These are phyloP conservation scores for Eimeria zaria DNA, from an alignment of 169 alveolate genomes.

Conservation along the genomic window DNA sequence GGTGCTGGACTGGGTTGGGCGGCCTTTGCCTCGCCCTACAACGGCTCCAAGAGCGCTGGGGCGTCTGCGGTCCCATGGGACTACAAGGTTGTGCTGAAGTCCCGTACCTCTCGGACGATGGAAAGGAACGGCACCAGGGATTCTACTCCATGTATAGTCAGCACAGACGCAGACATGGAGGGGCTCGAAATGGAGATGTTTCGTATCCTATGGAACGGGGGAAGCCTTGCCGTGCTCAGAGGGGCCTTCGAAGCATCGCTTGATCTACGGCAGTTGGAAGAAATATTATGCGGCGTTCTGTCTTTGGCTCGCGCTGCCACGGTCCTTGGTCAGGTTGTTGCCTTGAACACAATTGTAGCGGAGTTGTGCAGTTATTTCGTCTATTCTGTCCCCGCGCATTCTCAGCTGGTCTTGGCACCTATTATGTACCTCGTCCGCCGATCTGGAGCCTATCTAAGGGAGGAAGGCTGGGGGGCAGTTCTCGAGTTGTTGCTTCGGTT, in stretches of 20 bases:
- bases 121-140: neutral
- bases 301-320: conserved; percentile 44
- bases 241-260: conserved; percentile 56
- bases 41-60: neutral
- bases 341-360: conserved; percentile 70
- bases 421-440: conserved; percentile 68
- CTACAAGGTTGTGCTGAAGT: conserved; percentile 24
- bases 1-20: conserved; percentile 71
- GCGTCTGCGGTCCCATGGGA: neutral
- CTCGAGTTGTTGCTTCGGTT: conserved; percentile 78
- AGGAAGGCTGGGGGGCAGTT: conserved; percentile 85
- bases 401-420: conserved; percentile 76
- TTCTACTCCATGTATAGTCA: neutral
- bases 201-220: conserved; percentile 51
- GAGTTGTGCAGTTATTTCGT: conserved; percentile 72
- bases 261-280: conserved; percentile 54
- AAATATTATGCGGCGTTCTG: conserved; percentile 7
- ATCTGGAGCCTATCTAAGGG: conserved; percentile 58
- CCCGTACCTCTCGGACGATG: neutral
- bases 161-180: conserved; percentile 15
- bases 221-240: conserved; percentile 42
- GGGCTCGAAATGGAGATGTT: conserved; percentile 50
- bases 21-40: conserved; percentile 71
- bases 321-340: conserved; percentile 59
- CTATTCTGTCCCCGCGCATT: conserved; percentile 69